phyloP scores from a whole-genome alignment of 1,139 yeast genomes.

The Protomyces arabidopsidicola region DNA sequence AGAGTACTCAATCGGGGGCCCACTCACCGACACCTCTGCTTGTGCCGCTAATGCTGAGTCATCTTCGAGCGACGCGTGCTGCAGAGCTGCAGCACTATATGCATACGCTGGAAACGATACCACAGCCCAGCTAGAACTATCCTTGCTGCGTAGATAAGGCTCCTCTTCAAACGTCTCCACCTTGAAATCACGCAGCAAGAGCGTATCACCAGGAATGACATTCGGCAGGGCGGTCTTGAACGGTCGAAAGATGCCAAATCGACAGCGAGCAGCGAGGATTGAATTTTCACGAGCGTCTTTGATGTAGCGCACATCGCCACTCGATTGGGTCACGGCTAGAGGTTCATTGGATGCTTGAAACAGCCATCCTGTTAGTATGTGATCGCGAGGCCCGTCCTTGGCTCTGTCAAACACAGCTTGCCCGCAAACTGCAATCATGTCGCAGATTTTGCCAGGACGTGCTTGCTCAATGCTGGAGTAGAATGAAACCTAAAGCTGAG shows the following conservation, averaged over 20 bases:
- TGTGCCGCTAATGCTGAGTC: neutral
- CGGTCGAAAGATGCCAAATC: conserved; percentile 14
- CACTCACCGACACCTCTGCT: neutral
- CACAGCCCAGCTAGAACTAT: conserved; percentile 13
- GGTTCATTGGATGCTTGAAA: neutral
- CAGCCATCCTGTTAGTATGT: neutral
- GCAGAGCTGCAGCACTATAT: neutral
- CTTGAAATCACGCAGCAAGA: conserved; percentile 8
- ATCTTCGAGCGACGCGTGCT: neutral
- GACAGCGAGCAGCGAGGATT: neutral
- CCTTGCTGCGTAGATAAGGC: conserved; percentile 3
- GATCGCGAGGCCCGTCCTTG: neutral
- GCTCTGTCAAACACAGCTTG: neutral
- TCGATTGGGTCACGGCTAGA: neutral
- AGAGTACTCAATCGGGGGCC: conserved; percentile 20
- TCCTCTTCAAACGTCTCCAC: conserved; percentile 1
- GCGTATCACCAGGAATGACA: neutral
- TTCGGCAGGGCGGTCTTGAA: neutral
- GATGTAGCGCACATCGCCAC: neutral
- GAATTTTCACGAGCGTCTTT: neutral
- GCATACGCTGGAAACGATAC: neutral
- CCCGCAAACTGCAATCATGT: neutral
- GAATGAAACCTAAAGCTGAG: neutral
- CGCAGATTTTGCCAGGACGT: neutral
- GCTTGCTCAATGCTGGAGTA: neutral